Percentiles rank a stretch among this genome's conserved stretches.
Conservation (phyloP, 139 green algal genomes). For the Coccomyxa sp. region DNA sequence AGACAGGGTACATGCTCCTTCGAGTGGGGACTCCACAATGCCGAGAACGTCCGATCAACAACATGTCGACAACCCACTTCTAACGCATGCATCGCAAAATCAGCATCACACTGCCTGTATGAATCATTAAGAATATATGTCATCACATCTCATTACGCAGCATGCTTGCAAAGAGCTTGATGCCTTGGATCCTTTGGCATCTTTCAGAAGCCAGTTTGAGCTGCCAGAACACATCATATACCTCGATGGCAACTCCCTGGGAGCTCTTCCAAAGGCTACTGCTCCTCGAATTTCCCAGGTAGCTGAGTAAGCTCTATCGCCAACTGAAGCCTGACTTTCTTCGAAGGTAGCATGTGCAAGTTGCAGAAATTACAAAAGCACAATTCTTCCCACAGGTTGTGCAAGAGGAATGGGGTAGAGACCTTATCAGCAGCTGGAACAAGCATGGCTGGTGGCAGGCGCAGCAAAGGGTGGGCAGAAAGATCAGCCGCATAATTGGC, state of each 20-base stretch:
- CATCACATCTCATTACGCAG: not conserved
- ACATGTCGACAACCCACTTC: no score
- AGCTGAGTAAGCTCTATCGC: not conserved
- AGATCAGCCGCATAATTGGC: not conserved
- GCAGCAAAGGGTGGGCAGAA: not conserved
- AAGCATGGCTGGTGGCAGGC: slow-evolving; percentile 2
- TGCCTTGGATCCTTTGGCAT: not conserved
- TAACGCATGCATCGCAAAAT: no score
- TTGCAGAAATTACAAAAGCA: not conserved
- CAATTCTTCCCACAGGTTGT: not conserved
- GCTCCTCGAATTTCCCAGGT: not conserved
- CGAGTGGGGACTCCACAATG: no score
- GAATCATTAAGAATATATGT: not conserved
- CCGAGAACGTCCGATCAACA: no score
- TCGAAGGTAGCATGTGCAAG: not conserved
- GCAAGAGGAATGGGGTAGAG: not conserved
- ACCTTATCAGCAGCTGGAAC: slow-evolving; percentile 14
- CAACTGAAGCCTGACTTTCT: not conserved
- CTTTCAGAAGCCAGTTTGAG: not conserved
- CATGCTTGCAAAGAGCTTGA: not conserved
- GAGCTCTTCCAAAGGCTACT: not conserved
- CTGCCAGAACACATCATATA: not conserved
- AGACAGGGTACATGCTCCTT: no score
- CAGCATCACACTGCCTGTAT: no score
- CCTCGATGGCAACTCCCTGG: slow-evolving; percentile 10